Evolutionary conservation across 331 rosid genomes (phyloP), one percentile per base, ranked within the genome.

Genomic region (Arachis monticola): DNA sequence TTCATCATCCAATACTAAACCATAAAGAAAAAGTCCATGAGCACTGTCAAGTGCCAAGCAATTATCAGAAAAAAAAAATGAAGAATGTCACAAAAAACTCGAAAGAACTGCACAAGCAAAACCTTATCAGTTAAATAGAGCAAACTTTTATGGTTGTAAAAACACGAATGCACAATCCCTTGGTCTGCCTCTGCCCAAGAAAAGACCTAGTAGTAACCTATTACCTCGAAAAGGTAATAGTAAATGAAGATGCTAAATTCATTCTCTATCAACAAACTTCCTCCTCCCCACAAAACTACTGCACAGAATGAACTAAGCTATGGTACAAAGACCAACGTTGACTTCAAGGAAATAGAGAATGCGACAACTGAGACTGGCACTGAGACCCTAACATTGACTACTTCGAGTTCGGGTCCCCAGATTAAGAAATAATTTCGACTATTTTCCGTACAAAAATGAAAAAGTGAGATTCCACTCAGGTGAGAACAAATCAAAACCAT

Each of bases 161-260:
- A 60, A 48, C 7, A 6, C 14, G 27, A 56, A 44, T n/a, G 38
- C 11, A 58, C 57, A 56, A 64, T 10, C 67, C 55, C 6, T 75
- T 62, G 13, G 40, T 53, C 30, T 55, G 59, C 59, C 63, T 53
- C 59, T 55, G 59, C 59, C 63, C 7, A 2, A 42, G 22, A 5
- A 44, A 60, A 59, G n/a, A 65, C 12, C 67, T 27, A 4, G 22
- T 5, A 47, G 22, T 11, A 42, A 14, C 46, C 42, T 56, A 83
- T 75, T 52, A 57, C 73, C 72, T 64, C 57, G 38, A 71, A 73
- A 75, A 35, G 40, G 58, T 55, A 52, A 57, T 48, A 60, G 17
- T 1, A 66, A 47, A 70, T 32, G 42, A 52, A 57, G 47, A 70
- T 5, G 66, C 12, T 66, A 77, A 38, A 55, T 67, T 45, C 51